A percentile compares a stretch with the other conserved stretches of the same genome.
These are phyloP conservation scores for Colletotrichum chlorophyti DNA, from an alignment of 2,329 filamentous ascomycete genomes.

Conservation along the genomic window DNA sequence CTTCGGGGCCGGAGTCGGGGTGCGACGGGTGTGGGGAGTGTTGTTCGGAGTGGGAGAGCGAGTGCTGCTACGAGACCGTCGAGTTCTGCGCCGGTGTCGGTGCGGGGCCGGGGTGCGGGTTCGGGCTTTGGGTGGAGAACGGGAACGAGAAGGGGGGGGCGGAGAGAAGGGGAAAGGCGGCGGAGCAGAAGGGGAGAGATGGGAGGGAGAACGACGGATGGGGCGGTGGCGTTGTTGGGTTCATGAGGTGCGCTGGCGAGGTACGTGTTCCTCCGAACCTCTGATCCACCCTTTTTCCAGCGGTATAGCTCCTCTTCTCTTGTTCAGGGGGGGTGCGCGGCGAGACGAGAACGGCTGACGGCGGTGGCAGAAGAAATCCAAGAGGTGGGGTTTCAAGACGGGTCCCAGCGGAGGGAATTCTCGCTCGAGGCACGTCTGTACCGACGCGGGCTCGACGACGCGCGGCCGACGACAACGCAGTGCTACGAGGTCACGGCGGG, in stretches of 20 bases:
- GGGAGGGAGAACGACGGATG: neutral
- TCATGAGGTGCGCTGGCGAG: slow-evolving; percentile 21
- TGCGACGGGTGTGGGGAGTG: neutral
- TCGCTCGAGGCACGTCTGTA: neutral
- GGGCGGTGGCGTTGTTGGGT: slow-evolving; percentile 19
- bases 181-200: neutral
- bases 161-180: neutral
- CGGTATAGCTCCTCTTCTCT: too few species aligned
- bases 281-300: too few species aligned
- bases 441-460: neutral
- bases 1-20: neutral
- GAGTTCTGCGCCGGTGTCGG: neutral
- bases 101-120: neutral
- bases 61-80: slow-evolving; percentile 7
- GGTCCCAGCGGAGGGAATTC: too few species aligned
- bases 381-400: slow-evolving; percentile 13
- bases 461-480: too few species aligned
- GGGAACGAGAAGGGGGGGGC: neutral
- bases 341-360: neutral
- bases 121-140: neutral
- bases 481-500: too few species aligned
- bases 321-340: neutral
- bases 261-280: neutral
- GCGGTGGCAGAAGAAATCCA: neutral
- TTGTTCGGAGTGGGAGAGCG: neutral